Conservation (phyloP, 495 filamentous ascomycete species). For the Staphylotrichum tortipilum region DNA sequence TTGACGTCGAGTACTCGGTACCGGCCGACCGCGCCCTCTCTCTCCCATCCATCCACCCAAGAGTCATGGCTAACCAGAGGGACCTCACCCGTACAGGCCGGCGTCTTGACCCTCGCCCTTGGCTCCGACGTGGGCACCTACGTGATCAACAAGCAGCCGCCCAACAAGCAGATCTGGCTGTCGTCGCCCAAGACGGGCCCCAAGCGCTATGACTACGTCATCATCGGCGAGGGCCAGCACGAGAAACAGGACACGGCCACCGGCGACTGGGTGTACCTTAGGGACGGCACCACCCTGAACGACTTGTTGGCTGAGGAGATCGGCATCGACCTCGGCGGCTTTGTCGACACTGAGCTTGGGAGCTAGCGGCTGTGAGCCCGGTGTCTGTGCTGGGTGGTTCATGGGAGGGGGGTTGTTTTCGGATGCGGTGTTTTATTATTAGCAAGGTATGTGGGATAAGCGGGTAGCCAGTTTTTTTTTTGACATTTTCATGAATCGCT, state of each 20-base stretch:
- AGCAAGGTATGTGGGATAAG: too few species aligned
- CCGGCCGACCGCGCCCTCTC: slow-evolving; percentile 13
- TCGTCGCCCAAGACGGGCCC: slow-evolving; percentile 87
- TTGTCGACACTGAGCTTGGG: slow-evolving; percentile 2
- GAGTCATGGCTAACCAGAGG: too few species aligned
- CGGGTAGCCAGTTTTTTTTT: too few species aligned
- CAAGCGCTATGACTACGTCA: slow-evolving; percentile 83
- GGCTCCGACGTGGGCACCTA: slow-evolving; percentile 61
- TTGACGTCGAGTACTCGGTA: slow-evolving; percentile 59
- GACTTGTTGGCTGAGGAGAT: slow-evolving; percentile 66
- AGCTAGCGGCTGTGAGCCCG: not conserved
- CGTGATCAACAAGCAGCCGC: slow-evolving; percentile 94
- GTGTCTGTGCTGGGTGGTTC: too few species aligned
- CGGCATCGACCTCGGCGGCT: slow-evolving; percentile 36
- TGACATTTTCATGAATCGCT: too few species aligned
- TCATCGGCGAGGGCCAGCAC: slow-evolving; percentile 57
- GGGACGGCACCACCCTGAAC: slow-evolving; percentile 67
- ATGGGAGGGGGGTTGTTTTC: too few species aligned
- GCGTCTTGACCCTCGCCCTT: slow-evolving; percentile 67
- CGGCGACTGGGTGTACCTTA: slow-evolving; percentile 76
- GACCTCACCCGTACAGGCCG: slow-evolving; percentile 47
- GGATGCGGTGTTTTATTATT: too few species aligned
- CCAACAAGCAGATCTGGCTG: slow-evolving; percentile 96
- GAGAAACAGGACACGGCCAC: slow-evolving; percentile 62
- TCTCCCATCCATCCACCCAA: too few species aligned